These are phyloP conservation scores for Coemansia pectinata DNA, from an alignment of 192 early-diverging fungal species.

Conservation along the genomic window DNA sequence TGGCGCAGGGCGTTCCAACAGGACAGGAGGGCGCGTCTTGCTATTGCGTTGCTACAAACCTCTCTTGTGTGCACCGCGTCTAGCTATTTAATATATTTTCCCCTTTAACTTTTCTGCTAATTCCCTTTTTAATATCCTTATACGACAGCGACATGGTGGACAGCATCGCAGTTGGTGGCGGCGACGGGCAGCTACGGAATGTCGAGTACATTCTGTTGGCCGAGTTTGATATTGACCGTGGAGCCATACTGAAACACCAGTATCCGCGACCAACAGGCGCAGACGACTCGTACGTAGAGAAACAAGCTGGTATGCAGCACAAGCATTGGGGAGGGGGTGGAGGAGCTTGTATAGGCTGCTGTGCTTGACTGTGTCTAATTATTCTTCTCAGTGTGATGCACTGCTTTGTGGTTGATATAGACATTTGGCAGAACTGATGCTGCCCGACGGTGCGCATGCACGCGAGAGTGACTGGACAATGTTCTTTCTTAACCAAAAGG, in stretches of 20 bases:
- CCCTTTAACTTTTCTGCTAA: background rate
- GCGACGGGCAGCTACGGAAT: constrained; percentile 49
- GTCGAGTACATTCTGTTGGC: constrained; percentile 87
- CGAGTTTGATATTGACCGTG: constrained; percentile 96
- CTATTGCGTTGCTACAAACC: no score
- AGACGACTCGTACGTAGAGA: constrained; percentile 69
- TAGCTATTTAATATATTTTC: background rate
- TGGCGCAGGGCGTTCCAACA: background rate
- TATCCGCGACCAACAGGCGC: constrained; percentile 81
- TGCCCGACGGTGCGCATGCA: constrained; percentile 94
- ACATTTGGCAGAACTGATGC: constrained; percentile 88
- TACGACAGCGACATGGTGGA: constrained; percentile 18
- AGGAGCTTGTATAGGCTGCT: background rate
- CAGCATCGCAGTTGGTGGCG: constrained; percentile 18
- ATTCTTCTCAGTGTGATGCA: constrained; percentile 8
- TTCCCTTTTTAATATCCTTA: constrained; percentile 5
- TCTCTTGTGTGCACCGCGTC: no score
- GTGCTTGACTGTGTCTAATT: constrained; percentile 13
- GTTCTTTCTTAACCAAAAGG: constrained; percentile 83
- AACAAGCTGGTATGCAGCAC: background rate
- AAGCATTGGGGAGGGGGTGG: background rate
- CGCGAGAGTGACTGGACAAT: constrained; percentile 92
- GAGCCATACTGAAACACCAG: constrained; percentile 83
- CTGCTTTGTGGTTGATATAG: constrained; percentile 10
- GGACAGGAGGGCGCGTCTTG: background rate